Conservation (phyloP, 2,329 filamentous ascomycete genomes). For the Fusarium sp. region DNA sequence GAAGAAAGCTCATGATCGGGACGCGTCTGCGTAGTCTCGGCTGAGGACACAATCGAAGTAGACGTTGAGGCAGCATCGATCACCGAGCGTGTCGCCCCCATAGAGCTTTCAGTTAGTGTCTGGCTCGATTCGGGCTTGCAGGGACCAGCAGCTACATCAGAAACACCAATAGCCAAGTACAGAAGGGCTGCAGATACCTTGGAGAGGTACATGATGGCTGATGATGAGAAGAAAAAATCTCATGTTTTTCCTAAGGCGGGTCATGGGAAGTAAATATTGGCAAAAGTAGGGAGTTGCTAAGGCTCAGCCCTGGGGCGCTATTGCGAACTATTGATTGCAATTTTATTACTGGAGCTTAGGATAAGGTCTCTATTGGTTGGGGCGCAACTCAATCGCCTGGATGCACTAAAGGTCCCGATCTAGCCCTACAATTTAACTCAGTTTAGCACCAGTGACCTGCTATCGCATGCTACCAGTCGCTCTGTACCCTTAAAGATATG, state of each 20-base stretch:
- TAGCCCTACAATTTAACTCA: no score
- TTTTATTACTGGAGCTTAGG: no score
- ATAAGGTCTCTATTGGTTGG: no score
- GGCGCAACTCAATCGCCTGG: no score
- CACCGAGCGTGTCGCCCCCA: not conserved
- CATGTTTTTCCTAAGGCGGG: not conserved
- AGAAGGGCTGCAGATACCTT: not conserved
- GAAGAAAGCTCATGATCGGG: fast-evolving
- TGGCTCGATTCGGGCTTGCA: not conserved
- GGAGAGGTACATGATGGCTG: not conserved
- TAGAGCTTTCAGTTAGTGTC: fast-evolving
- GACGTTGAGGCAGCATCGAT: not conserved
- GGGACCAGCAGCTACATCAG: not conserved
- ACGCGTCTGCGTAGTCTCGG: not conserved
- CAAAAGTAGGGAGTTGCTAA: not conserved
- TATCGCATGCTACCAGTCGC: no score
- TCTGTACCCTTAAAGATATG: no score
- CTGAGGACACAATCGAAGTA: not conserved
- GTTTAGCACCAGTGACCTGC: no score
- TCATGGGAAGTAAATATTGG: not conserved
- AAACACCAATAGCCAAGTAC: not conserved
- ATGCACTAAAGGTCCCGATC: no score
- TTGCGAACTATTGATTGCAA: not conserved
- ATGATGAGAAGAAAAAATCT: no score
- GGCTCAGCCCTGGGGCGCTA: not conserved